A percentile compares a stretch with the other conserved stretches of the same genome.
These are phyloP conservation scores for Lanmaoa pseudosensibilis DNA, from an alignment of 768 basidiomycete genomes.

Conservation along the genomic window DNA sequence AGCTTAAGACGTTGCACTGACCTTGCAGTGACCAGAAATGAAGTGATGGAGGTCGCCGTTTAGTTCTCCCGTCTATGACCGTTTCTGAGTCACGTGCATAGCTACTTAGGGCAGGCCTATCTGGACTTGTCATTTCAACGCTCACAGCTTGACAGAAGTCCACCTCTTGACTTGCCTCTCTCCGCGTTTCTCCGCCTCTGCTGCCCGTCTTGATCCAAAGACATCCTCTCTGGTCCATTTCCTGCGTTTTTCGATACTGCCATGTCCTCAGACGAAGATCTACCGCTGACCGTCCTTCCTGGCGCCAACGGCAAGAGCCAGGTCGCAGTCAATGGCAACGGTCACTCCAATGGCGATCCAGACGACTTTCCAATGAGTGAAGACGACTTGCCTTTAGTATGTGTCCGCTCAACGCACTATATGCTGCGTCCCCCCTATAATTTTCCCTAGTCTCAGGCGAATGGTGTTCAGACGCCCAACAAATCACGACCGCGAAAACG, in stretches of 20 bases:
- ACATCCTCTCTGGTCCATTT: constrained; percentile 5
- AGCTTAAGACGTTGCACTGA: constrained; percentile 8
- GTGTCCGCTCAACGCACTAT: constrained; percentile 23
- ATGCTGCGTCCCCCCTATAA: constrained; percentile 21
- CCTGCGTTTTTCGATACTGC: constrained; percentile 30
- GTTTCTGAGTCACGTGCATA: constrained; percentile 24
- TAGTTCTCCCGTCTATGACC: background rate
- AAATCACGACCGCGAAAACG: constrained; percentile 49
- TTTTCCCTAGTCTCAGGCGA: constrained; percentile 53
- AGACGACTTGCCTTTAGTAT: constrained; percentile 70
- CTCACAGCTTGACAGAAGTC: constrained; percentile 19
- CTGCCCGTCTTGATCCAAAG: constrained; percentile 1
- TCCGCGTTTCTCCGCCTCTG: constrained; percentile 27
- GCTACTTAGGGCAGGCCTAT: constrained; percentile 58
- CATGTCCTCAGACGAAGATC: constrained; percentile 62
- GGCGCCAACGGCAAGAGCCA: constrained; percentile 45
- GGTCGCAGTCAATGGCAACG: constrained; percentile 46
- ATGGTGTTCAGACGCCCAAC: constrained; percentile 42
- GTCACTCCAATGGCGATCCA: constrained; percentile 38
- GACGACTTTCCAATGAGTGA: constrained; percentile 59
- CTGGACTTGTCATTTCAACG: constrained; percentile 41
- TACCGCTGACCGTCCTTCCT: constrained; percentile 42
- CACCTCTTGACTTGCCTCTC: constrained; percentile 34
- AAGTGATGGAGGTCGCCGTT: background rate
- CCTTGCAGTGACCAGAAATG: constrained; percentile 20